Evolutionary conservation across 306 rosid genomes (phyloP).

Genomic region (Sesbania bispinosa): DNA sequence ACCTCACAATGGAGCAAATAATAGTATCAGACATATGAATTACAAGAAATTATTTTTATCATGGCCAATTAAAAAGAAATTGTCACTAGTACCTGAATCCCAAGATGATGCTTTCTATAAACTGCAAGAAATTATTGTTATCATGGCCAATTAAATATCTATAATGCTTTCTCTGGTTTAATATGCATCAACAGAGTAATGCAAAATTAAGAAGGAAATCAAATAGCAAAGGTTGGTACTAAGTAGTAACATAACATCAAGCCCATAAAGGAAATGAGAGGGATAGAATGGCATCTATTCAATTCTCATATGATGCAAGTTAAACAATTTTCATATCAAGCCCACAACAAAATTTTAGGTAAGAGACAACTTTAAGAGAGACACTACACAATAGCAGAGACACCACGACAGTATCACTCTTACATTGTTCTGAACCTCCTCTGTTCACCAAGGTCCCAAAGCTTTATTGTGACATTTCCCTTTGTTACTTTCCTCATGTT

Average conservation of each 20-base stretch:
- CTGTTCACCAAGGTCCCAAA: slow-evolving; percentile 99
- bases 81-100: too few species aligned
- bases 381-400: slow-evolving; percentile 84
- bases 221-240: too few species aligned
- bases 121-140: too few species aligned
- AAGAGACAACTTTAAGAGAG: slow-evolving; percentile 25
- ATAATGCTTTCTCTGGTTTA: slow-evolving; percentile 57
- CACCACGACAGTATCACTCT: slow-evolving; percentile 98
- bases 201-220: too few species aligned
- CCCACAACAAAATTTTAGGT: too few species aligned
- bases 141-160: too few species aligned
- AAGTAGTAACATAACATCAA: neutral
- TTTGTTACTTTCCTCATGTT: slow-evolving; percentile 92
- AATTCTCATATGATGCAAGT: slow-evolving; percentile 1
- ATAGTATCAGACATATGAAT: too few species aligned
- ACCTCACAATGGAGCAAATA: too few species aligned
- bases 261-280: neutral
- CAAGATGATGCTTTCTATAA: too few species aligned
- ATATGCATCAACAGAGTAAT: slow-evolving; percentile 23
- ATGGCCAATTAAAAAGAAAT: too few species aligned
- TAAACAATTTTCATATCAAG: too few species aligned
- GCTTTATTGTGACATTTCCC: slow-evolving; percentile 93
- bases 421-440: slow-evolving; percentile 92
- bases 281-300: neutral
- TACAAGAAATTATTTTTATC: too few species aligned